Evolutionary conservation across 306 rosid genomes (phyloP).

Genomic region (Spatholobus suberectus): DNA sequence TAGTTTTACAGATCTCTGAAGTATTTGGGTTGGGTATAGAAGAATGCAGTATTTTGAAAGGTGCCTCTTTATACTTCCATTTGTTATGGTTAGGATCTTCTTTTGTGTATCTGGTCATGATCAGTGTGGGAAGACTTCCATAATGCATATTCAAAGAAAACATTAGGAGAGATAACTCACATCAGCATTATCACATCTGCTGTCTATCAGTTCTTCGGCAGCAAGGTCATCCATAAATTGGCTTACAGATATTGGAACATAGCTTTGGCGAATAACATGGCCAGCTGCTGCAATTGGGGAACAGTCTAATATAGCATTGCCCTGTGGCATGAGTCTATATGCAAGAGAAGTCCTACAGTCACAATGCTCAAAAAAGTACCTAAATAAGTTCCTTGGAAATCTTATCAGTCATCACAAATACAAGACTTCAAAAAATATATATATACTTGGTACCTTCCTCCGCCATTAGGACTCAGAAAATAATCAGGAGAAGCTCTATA

Average conservation of each 20-base stretch:
- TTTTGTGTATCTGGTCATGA: constrained; percentile 6
- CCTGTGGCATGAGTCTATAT: constrained; percentile 96
- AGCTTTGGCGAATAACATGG: constrained; percentile 90
- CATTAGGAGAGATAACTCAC: constrained; percentile 60
- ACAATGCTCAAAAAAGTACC: constrained; percentile 45
- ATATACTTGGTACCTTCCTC: constrained; percentile 70
- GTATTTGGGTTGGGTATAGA: not conserved
- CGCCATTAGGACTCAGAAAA: constrained; percentile 57
- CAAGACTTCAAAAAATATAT: not conserved
- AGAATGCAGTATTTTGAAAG: constrained; percentile 21
- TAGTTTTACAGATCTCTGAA: not conserved
- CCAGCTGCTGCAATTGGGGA: constrained; percentile 96
- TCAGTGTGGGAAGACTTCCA: constrained; percentile 6
- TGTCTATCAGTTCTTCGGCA: constrained; percentile 80
- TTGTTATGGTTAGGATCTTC: constrained; percentile 22
- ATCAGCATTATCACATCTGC: constrained; percentile 62
- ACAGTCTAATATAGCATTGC: constrained; percentile 90
- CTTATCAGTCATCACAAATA: constrained; percentile 23
- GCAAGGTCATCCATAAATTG: constrained; percentile 99
- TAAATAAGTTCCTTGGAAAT: constrained; percentile 45
- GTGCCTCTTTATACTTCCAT: constrained; percentile 26
- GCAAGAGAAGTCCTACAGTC: constrained; percentile 93
- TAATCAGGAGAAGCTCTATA: constrained; percentile 78
- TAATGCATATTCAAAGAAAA: constrained; percentile 20
- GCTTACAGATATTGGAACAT: constrained; percentile 94